Evolutionary conservation across 176 grass and related monocot genomes (phyloP).

Genomic region (Musa schizocarpa): DNA sequence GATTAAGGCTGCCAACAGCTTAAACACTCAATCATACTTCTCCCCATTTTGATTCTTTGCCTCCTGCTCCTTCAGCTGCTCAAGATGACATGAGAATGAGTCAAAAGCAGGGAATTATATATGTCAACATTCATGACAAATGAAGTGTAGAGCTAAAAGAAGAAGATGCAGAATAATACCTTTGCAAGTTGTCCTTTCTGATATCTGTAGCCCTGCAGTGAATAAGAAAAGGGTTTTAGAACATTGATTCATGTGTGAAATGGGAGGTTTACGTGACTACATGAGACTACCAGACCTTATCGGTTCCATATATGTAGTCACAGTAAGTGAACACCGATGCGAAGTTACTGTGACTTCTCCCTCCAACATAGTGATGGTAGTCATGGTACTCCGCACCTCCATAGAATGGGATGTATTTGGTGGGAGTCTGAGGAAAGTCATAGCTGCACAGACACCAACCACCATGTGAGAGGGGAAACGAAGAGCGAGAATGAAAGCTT

Average conservation of each 20-base stretch:
- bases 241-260: conserved; percentile 9
- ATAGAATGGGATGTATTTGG: conserved; percentile 87
- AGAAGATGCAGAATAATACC: conserved; percentile 26
- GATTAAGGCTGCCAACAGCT: not conserved
- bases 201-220: conserved; percentile 77
- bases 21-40: not conserved
- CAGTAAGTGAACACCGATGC: conserved; percentile 89
- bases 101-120: not conserved
- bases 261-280: not conserved
- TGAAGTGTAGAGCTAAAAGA: too few relatives aligned
- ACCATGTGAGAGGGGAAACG: too few relatives aligned
- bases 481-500: too few relatives aligned
- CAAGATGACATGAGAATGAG: not conserved
- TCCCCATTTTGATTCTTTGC: not conserved
- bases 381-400: conserved; percentile 88
- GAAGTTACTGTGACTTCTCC: conserved; percentile 83
- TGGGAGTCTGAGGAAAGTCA: conserved; percentile 71
- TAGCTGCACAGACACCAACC: conserved; percentile 30
- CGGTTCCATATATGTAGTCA: conserved; percentile 83
- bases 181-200: conserved; percentile 59
- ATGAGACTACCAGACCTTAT: conserved; percentile 43
- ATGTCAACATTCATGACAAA: not conserved
- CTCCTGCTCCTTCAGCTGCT: not conserved
- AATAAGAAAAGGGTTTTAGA: conserved; percentile 10
- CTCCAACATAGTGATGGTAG: conserved; percentile 92